Base-by-base conservation (phyloP, 352 stramenopile species). In the Globisporangium spinosum region DNA sequence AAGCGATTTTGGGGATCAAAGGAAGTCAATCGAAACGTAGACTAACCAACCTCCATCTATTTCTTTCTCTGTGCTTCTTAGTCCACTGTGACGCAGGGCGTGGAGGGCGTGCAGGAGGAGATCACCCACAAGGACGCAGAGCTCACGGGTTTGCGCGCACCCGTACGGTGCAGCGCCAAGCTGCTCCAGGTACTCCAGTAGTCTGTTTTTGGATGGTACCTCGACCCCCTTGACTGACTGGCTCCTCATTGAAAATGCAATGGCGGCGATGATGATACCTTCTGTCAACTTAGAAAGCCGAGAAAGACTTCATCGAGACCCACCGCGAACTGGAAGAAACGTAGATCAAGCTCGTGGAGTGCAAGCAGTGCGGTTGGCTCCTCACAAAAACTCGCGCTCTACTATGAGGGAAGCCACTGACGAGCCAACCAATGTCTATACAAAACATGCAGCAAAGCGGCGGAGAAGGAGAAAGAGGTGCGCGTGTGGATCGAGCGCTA, bases 401-500 rank as follows among this genome's bases (percentile, higher is more conserved):
- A n/a, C 17, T 54, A 10, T 54, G 45, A 20, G 45, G 38, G 5
- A 32, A 7, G 27, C 1, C 3, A n/a, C 4, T 20, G 2, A 49
- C 40, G 5, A 49, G 27, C 40, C 40, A 49, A 49, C 40, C 40
- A 22, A 27, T 55, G 27, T 23, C 20, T 54, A 10, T n/a, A 20
- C 1, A 20, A 47, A 20, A 47, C 20, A 47, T 29, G 3, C 57
- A 90, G 82, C 9, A 83, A 77, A 64, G 43, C 87, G 9, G 74
- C 65, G 2, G 74, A 78, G 20, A 87, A 86, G 34, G 78, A 89
- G 20, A 68, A 73, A 1, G 83, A 93, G 67, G 79, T 89, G 7
- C 74, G 75, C 7, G 58, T 90, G 2, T 94, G 86, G 86, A 90
- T 92, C 32, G 76, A 91, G 58, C 76, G 84, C 56, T 94, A 94